A percentile compares a stretch with the other conserved stretches of the same genome.
Evolutionary conservation across 179 eudicot genomes (phyloP).

Genomic region (Gypsophila paniculata): DNA sequence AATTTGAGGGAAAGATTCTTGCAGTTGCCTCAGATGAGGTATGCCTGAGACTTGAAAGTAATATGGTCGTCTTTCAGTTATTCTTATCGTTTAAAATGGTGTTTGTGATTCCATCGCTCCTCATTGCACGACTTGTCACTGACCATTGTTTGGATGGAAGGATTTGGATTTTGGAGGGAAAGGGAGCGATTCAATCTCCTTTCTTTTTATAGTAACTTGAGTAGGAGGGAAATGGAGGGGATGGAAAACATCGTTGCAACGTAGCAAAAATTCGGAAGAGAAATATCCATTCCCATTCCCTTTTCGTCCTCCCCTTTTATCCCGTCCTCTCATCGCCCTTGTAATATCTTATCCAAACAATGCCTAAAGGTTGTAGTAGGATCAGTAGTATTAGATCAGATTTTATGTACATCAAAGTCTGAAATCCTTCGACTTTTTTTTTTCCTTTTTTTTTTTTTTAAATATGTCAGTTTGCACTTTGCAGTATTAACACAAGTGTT

Average conservation of each 20-base stretch:
- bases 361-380: background rate
- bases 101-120: background rate
- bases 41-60: background rate
- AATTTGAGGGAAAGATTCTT: constrained; percentile 22
- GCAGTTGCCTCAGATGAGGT: constrained; percentile 20
- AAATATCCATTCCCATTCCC: background rate
- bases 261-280: background rate
- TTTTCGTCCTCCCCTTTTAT: background rate
- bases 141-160: background rate
- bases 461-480: background rate
- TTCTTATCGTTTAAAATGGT: constrained; percentile 1
- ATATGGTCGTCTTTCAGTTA: background rate
- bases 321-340: background rate
- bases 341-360: background rate
- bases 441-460: background rate
- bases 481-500: background rate
- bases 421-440: background rate
- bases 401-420: background rate
- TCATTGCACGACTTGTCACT: background rate
- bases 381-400: background rate
- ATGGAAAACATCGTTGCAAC: background rate
- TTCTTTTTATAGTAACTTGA: background rate
- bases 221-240: background rate
- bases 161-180: background rate
- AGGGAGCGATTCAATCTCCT: background rate